Evolutionary conservation across 2,329 filamentous ascomycete species (phyloP), one percentile per base, ranked within the genome.

Genomic region (Aspergillus sp.): DNA sequence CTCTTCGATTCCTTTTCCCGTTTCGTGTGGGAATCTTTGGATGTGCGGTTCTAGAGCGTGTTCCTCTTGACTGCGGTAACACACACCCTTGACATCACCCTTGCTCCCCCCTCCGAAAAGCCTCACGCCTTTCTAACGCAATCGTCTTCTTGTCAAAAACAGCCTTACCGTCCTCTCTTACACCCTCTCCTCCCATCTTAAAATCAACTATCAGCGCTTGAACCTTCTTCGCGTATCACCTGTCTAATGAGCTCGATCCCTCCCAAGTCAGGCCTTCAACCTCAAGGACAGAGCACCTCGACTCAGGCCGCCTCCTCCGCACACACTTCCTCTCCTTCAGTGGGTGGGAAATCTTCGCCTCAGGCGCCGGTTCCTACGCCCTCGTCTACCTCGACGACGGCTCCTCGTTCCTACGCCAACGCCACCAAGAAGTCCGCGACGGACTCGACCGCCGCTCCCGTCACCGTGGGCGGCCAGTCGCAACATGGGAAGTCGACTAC

Each of bases 191-290:
- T 5, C 25, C 25, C 48, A n/a, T 32, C 15, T 15, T 2, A 51
- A 57, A 56, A 12, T 32, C 32, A 10, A 59, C 21, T 45, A 21
- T 21, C 41, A 55, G 54, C 55, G 36, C 49, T 58, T 61, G 58
- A 43, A 60, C 50, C 58, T 61, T 63, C 48, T 59, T 48, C 25
- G 52, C 57, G 32, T 51, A 61, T 62, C 64, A 74, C 72, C 74
- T 76, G 73, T 82, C 82, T 85, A 84, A 87, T 88, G 85, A 87
- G 81, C 79, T 86, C 84, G 82, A 83, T 76, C 74, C 74, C 77
- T 73, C 74, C 72, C 67, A 74, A 76, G 72, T 72, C 74, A 74
- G 74, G 82, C 77, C 79, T 80, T 75, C 78, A 82, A 75, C 77
- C 79, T 75, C 79, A 80, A 79, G 80, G 72, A 75, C 74, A 77